Evolutionary conservation across 176 grass and related monocot genomes (phyloP).

Genomic region (Triticum urartu): DNA sequence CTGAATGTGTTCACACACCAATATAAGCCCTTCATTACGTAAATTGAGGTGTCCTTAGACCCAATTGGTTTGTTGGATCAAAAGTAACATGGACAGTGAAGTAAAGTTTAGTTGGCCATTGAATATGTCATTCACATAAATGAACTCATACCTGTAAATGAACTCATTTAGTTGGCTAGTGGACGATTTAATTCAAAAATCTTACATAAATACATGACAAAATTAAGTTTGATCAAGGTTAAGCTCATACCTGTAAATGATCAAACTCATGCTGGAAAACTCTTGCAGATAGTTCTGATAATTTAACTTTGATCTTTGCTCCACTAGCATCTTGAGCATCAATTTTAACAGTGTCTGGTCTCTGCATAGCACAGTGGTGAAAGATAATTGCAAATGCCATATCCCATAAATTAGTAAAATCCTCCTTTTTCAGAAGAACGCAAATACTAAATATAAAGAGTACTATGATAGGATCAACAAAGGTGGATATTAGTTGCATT

Average conservation of each 20-base stretch:
- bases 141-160: background rate
- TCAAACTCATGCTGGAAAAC: conserved; percentile 99
- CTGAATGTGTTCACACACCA: conserved; percentile 6
- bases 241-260: conserved; percentile 67
- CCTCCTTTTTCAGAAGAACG: background rate
- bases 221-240: conserved; percentile 49
- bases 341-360: conserved; percentile 88
- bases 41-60: conserved; percentile 18
- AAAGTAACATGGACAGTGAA: conserved; percentile 19
- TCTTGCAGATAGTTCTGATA: conserved; percentile 75
- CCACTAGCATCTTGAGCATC: conserved; percentile 83
- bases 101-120: background rate
- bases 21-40: conserved; percentile 6
- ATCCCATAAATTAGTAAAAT: background rate
- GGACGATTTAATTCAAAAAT: conserved; percentile 37
- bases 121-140: conserved; percentile 6
- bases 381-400: background rate
- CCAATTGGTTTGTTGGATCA: conserved; percentile 1
- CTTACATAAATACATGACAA: conserved; percentile 40
- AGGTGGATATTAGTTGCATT: background rate
- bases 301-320: conserved; percentile 76
- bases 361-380: conserved; percentile 58
- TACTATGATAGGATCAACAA: background rate
- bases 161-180: background rate
- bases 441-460: background rate